Base-by-base conservation (phyloP, 306 rosid genomes). In the Senna tora region DNA sequence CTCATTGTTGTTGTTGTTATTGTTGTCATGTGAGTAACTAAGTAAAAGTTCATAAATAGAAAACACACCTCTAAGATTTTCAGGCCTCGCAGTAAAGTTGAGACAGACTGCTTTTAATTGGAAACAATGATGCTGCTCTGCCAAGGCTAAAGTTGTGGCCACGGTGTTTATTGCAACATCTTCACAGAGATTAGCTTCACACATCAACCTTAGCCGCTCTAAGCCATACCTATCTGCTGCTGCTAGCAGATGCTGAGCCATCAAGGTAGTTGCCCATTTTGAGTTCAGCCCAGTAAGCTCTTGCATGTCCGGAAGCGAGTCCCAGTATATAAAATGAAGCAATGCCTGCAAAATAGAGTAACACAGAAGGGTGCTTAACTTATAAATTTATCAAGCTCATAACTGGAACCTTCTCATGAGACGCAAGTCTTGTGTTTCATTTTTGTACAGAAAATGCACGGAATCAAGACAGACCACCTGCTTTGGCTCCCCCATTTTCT, bases 61-160 rank as follows among this genome's bases (percentile, higher is more conserved):
- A 56, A 49, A 67, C 72, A 61, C 32, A 87, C 97, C 93, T 87
- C 78, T 81, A 38, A 92, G 90, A 86, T 89, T 89, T 86, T 88
- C 96, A n/a, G 90, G 87, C 59, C 59, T 75, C n/a, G 97, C 90
- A 57, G 87, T 61, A 61, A 92, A 92, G 77, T 76, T 92, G 77
- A 92, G 93, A 82, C 97, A 92, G 74, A 89, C 93, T 51, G 90
- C 76, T 85, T 87, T 92, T 78, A 92, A 81, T 72, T 83, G 96
- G 87, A 86, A 86, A 78, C 93, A 92, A 73, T 92, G 97, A 72
- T 92, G 97, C 79, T 92, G 96, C 83, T 92, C 97, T 34, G 97
- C 96, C 85, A 92, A 84, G 12, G 97, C 96, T 65, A 92, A 76
- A 43, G 97, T 92, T 0, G 96, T 89, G 45, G 96, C 96, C 41